phyloP scores from a whole-genome alignment of 352 stramenopile genomes.

The Pythium coloratum region DNA sequence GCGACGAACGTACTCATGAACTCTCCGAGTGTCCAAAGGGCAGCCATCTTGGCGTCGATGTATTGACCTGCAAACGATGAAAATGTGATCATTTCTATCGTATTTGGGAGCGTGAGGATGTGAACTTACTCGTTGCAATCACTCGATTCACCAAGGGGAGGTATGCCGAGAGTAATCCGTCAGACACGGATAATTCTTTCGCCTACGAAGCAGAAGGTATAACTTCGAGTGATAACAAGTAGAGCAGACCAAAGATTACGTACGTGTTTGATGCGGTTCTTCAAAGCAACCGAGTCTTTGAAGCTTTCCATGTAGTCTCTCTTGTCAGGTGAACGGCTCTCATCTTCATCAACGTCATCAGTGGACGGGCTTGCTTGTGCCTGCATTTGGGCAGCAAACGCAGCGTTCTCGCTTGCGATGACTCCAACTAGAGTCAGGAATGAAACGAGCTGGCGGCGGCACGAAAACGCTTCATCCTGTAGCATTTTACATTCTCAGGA shows the following conservation, averaged over 20 bases:
- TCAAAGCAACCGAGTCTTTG: conserved; percentile 15
- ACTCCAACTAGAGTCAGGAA: conserved; percentile 26
- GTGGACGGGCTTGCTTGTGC: not conserved
- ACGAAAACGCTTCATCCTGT: conserved; percentile 25
- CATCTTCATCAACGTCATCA: not conserved
- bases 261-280: conserved; percentile 22
- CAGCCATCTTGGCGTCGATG: conserved; percentile 10
- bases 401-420: conserved; percentile 22
- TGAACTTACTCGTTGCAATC: conserved; percentile 13
- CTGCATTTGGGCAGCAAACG: conserved; percentile 5
- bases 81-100: not conserved
- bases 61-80: not conserved
- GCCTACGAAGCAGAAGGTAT: conserved; percentile 18
- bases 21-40: conserved; percentile 27
- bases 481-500: not conserved
- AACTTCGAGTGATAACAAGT: too few relatives aligned
- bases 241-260: not conserved
- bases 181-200: conserved; percentile 23
- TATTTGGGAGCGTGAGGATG: not conserved
- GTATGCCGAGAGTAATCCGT: conserved; percentile 28
- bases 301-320: conserved; percentile 26
- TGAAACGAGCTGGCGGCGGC: not conserved
- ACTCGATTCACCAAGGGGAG: conserved; percentile 22
- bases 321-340: not conserved
- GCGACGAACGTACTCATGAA: conserved; percentile 29